These are phyloP conservation scores for Herpetomonas samuelpessoai DNA, from an alignment of 208 protist species.

Conservation along the genomic window DNA sequence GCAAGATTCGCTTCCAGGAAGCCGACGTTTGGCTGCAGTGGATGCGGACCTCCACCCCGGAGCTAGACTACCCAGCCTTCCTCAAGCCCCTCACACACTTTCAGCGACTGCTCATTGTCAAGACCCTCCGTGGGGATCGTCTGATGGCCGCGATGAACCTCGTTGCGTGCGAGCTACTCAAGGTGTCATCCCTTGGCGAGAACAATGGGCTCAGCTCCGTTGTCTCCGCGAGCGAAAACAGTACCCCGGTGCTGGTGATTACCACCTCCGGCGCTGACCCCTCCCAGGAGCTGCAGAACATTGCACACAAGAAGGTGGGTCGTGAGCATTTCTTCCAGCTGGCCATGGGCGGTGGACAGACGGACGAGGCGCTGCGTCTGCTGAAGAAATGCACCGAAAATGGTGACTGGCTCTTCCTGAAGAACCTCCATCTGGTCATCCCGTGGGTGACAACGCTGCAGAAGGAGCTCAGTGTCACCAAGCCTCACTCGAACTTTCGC, in stretches of 20 bases:
- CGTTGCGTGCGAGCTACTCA: constrained; percentile 74
- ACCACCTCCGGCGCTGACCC: constrained; percentile 96
- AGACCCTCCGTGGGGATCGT: constrained; percentile 95
- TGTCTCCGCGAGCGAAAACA: constrained; percentile 44
- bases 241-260: constrained; percentile 91
- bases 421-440: constrained; percentile 97
- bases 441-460: constrained; percentile 92
- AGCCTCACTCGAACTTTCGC: constrained; percentile 87
- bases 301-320: constrained; percentile 77
- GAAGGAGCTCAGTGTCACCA: constrained; percentile 90
- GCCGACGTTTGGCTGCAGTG: constrained; percentile 92
- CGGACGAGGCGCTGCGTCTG: constrained; percentile 85
- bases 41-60: constrained; percentile 83
- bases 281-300: constrained; percentile 91
- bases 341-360: constrained; percentile 96
- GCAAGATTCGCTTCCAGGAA: constrained; percentile 77
- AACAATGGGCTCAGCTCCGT: constrained; percentile 53
- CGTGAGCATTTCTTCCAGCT: constrained; percentile 89
- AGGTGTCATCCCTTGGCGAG: constrained; percentile 74
- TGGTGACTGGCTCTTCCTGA: constrained; percentile 95
- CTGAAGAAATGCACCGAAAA: constrained; percentile 66
- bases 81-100: constrained; percentile 92
- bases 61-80: constrained; percentile 84
- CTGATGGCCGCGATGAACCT: constrained; percentile 92
- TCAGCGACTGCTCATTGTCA: constrained; percentile 94